Base-by-base conservation (phyloP, 768 basidiomycete species). In the Cyclocybe aegerita region DNA sequence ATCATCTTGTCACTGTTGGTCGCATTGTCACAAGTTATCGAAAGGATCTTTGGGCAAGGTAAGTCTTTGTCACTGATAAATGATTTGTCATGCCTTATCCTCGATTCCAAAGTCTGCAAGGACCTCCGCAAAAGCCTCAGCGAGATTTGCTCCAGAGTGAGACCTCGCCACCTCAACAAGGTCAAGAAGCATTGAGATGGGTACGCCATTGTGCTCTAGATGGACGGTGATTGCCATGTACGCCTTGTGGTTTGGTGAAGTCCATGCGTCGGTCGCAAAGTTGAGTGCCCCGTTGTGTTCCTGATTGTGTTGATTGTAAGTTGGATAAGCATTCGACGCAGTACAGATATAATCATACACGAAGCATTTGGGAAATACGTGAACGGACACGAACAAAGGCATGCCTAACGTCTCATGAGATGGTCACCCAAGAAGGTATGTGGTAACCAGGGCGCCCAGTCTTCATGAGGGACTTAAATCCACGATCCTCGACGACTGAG, bases 21-120 rank as follows among this genome's bases (percentile, higher is more conserved):
- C 0, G 69, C 68, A 51, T 73, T 74, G 48, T 74, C 66, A 31
- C 61, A 64, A 2, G 62, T 70, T 7, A 74, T 44, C 10, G 63
- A 56, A 1, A 73, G 56, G 7, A 71, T 52, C 68, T 66, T 12
- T 5, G 46, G 7, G 39, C n/a, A n/a, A n/a, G n/a, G n/a, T n/a
- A n/a, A n/a, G n/a, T n/a, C n/a, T n/a, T n/a, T n/a, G n/a, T n/a
- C 9, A 16, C 34, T 35, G 36, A 43, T 47, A 15, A 29, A 41
- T 39, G 6, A 15, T 37, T n/a, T 36, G 1, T 30, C 14, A 31
- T 33, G 71, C 71, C 70, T 73, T 72, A 4, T 65, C 41, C n/a
- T 33, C 45, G 31, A 77, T 64, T 0, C 66, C 67, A 46, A 68
- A 76, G 1, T 70, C 68, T 0, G 67, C 36, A 1, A 75, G 60